These are phyloP conservation scores for Botrytis galanthina DNA, from an alignment of 2,329 filamentous ascomycete genomes.

Conservation along the genomic window DNA sequence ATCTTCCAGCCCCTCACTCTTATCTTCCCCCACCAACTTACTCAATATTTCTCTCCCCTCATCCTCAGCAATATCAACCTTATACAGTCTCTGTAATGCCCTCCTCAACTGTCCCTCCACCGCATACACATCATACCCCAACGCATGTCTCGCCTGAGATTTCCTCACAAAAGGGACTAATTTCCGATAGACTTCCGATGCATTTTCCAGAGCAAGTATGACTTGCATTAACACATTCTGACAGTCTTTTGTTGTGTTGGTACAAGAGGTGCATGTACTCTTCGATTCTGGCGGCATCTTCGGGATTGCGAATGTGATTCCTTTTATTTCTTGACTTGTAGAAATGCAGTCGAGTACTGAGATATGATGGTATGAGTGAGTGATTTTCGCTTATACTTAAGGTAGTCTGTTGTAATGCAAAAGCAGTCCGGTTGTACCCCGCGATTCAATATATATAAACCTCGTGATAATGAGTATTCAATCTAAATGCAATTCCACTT, in stretches of 20 bases:
- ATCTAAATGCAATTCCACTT: neutral
- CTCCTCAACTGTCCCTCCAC: neutral
- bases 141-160: neutral
- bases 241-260: neutral
- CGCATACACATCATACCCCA: neutral
- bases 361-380: neutral
- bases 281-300: constrained; percentile 10
- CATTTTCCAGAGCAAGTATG: neutral
- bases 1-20: neutral
- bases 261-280: constrained; percentile 2
- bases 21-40: neutral
- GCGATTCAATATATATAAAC: neutral
- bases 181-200: constrained; percentile 7
- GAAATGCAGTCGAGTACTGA: neutral
- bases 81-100: neutral
- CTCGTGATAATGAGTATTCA: neutral
- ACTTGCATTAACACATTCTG: neutral
- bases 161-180: constrained; percentile 5
- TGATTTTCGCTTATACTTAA: neutral
- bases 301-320: neutral
- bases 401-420: neutral
- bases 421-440: neutral
- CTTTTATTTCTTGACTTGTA: neutral
- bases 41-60: neutral
- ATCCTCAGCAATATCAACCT: neutral